phyloP scores from a whole-genome alignment of 177 flowering plant species.

The Vitis hybrid region DNA sequence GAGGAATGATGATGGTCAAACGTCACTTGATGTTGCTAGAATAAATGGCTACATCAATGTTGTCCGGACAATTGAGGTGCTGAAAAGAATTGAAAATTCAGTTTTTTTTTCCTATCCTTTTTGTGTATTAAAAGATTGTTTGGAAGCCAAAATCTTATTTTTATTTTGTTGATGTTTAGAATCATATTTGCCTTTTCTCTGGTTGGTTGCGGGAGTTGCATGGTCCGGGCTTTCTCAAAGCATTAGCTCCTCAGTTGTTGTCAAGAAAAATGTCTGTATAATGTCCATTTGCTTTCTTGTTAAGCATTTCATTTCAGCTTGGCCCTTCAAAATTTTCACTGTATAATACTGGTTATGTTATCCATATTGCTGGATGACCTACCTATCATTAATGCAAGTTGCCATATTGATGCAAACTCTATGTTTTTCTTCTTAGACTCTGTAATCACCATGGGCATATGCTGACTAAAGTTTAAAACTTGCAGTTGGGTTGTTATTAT shows the following conservation, averaged over 20 bases:
- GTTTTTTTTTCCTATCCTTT: conserved; percentile 2
- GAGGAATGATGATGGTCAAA: conserved; percentile 84
- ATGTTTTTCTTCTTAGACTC: too few relatives aligned
- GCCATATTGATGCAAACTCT: too few relatives aligned
- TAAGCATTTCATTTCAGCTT: too few relatives aligned
- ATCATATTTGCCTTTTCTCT: conserved; percentile 78
- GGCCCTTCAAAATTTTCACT: too few relatives aligned
- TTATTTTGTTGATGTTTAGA: conserved; percentile 27
- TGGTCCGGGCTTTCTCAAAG: conserved; percentile 87
- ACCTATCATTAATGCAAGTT: too few relatives aligned
- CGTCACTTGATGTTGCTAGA: conserved; percentile 88
- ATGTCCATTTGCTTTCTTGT: neutral
- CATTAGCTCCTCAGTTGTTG: conserved; percentile 67
- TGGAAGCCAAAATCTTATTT: too few relatives aligned
- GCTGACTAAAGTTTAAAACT: neutral
- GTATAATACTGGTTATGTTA: too few relatives aligned
- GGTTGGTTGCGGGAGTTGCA: conserved; percentile 89
- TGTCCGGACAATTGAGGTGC: conserved; percentile 93
- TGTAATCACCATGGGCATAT: neutral
- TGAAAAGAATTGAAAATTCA: neutral
- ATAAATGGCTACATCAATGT: conserved; percentile 62
- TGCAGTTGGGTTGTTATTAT: conserved; percentile 80
- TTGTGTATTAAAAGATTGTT: neutral
- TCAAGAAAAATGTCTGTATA: conserved; percentile 82
- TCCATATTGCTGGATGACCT: too few relatives aligned